Percentiles rank a stretch among this genome's conserved stretches.
phyloP scores from a whole-genome alignment of 2,329 filamentous ascomycete genomes.

The Neofusicoccum laricinum region DNA sequence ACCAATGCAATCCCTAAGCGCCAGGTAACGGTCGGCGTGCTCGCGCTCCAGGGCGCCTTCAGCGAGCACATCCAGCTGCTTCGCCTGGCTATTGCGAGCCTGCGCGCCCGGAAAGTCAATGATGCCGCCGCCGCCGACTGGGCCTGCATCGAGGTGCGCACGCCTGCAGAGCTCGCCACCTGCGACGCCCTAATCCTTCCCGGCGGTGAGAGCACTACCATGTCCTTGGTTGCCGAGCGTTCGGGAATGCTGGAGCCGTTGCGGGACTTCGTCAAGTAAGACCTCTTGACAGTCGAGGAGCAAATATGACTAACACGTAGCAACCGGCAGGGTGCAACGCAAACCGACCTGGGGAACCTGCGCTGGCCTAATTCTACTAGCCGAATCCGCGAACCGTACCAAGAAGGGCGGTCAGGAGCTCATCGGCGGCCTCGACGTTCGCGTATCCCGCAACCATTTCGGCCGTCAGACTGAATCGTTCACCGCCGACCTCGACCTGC shows the following conservation, averaged over 20 bases:
- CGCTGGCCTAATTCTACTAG: slow-evolving; percentile 86
- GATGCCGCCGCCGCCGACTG: slow-evolving; percentile 42
- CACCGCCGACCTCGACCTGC: slow-evolving; percentile 68
- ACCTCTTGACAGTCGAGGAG: slow-evolving; percentile 19
- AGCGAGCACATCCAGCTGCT: slow-evolving; percentile 81
- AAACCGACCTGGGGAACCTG: slow-evolving; percentile 95
- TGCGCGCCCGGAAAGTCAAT: slow-evolving; percentile 32
- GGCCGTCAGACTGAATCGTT: slow-evolving; percentile 92
- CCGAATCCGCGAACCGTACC: slow-evolving; percentile 80
- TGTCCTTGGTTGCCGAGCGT: slow-evolving; percentile 80
- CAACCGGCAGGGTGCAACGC: slow-evolving; percentile 58
- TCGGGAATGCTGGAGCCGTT: slow-evolving; percentile 80
- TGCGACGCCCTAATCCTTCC: slow-evolving; percentile 88
- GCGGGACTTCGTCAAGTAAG: slow-evolving; percentile 84
- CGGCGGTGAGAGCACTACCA: slow-evolving; percentile 91
- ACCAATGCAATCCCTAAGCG: slow-evolving; percentile 5
- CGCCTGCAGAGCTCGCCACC: slow-evolving; percentile 61
- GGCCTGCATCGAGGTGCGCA: slow-evolving; percentile 77
- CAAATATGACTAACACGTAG: slow-evolving; percentile 15
- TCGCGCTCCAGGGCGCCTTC: slow-evolving; percentile 89
- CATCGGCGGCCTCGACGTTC: slow-evolving; percentile 85
- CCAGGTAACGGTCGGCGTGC: slow-evolving; percentile 56
- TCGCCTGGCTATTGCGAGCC: slow-evolving; percentile 59
- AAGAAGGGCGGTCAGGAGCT: slow-evolving; percentile 91
- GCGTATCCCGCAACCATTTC: slow-evolving; percentile 92